Evolutionary conservation across 2,329 filamentous ascomycete genomes (phyloP), one percentile per base, ranked within the genome.

Genomic region (Claviceps quebecensis): DNA sequence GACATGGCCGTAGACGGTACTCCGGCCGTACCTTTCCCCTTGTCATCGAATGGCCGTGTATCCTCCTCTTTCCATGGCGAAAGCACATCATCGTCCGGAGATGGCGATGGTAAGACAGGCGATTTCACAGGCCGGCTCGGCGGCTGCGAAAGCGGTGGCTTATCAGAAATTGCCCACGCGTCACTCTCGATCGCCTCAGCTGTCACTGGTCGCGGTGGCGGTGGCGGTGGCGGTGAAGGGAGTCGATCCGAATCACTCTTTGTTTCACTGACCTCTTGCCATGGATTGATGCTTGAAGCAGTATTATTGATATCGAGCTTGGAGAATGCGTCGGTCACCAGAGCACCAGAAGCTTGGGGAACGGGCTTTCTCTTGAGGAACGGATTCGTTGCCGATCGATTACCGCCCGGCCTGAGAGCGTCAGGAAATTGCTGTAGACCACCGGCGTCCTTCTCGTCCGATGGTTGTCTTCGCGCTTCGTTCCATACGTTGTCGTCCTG

Each of bases 371-470:
- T 72, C 54, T 74, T 74, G 22, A 69, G 57, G 60, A 80, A 80
- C 0, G 76, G 76, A 50, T 80, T 80, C 19, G 75, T 77, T 52
- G 74, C 69, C 26, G 61, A 57, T 39, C 65, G 63, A 8, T 59
- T 58, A 13, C 54, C 59, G 49, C 63, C 66, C 23, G 70, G 67
- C 37, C 59, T 63, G 49, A 69, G 57, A 2, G 59, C 54, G 19
- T 61, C 57, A 2, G 70, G 67, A 2, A 65, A 57, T 26, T 61
- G 58, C 49, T 56, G 50, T 1, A 52, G 36, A 1, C 43, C 52
- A 16, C 51, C 47, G 22, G 45, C 17, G 40, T 52, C 53, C 5
- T n/a, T 39, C 1, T 8, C 29, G 13, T n/a, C 19, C 4, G 29
- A 14, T 5, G 55, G 53, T 14, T 57, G 59, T 41, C 49, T 52